These are phyloP conservation scores for Aureobasidium sp. DNA, from an alignment of 2,329 filamentous ascomycete genomes.

Conservation along the genomic window DNA sequence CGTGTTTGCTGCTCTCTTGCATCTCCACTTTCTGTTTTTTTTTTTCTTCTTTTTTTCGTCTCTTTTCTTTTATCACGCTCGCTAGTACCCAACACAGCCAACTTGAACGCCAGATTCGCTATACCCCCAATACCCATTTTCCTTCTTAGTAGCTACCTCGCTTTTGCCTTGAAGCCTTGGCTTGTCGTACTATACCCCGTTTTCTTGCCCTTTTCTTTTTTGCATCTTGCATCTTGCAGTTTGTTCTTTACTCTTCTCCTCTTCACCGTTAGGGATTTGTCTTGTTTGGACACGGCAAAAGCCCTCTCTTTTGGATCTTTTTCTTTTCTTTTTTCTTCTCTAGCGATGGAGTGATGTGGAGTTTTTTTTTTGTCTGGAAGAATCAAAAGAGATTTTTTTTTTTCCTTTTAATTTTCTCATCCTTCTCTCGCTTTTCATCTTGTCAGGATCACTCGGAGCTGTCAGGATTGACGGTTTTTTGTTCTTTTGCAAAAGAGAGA, in stretches of 20 bases:
- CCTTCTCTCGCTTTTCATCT: background rate
- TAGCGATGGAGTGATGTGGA: conserved; percentile 4
- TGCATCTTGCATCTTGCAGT: background rate
- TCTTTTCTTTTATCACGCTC: background rate
- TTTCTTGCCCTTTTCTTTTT: background rate
- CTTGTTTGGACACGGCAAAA: too few relatives aligned
- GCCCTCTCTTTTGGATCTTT: background rate
- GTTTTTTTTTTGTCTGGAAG: background rate
- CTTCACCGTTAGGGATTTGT: background rate
- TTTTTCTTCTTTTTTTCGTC: background rate
- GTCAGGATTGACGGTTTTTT: too few relatives aligned
- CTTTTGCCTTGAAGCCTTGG: conserved; percentile 2
- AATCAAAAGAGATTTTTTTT: background rate
- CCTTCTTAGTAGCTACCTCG: background rate
- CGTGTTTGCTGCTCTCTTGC: background rate
- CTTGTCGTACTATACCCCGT: conserved; percentile 2
- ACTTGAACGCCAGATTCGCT: conserved; percentile 5
- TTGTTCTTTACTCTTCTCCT: background rate
- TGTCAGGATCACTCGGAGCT: too few relatives aligned
- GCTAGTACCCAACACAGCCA: background rate
- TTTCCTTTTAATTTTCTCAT: too few relatives aligned
- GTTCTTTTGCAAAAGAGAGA: too few relatives aligned
- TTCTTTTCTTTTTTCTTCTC: background rate
- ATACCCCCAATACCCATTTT: background rate
- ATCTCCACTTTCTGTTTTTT: background rate